These are phyloP conservation scores for Colletotrichum sp. DNA, from an alignment of 2,329 filamentous ascomycete species.

Conservation along the genomic window DNA sequence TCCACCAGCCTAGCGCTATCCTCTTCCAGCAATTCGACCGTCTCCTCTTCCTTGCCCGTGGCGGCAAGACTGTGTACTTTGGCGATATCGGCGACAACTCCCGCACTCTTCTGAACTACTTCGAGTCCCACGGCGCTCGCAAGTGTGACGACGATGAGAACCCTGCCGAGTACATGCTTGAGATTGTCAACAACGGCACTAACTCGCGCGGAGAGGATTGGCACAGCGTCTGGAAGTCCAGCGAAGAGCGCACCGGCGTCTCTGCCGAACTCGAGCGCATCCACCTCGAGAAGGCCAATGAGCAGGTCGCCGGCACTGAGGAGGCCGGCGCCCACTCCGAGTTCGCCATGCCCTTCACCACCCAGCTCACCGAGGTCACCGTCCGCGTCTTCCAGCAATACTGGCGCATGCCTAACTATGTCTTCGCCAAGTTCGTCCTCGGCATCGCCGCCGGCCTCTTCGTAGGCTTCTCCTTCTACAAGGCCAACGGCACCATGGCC, in stretches of 20 bases:
- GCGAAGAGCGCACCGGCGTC: slow-evolving; percentile 55
- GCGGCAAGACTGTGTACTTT: slow-evolving; percentile 73
- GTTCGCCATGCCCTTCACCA: slow-evolving; percentile 76
- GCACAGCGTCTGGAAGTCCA: slow-evolving; percentile 69
- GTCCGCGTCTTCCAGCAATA: slow-evolving; percentile 80
- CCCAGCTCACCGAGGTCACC: slow-evolving; percentile 70
- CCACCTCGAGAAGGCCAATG: slow-evolving; percentile 50
- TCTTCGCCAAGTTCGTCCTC: slow-evolving; percentile 74
- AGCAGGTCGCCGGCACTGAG: slow-evolving; percentile 20
- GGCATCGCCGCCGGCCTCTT: slow-evolving; percentile 68
- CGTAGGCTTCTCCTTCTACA: slow-evolving; percentile 76
- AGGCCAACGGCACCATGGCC: slow-evolving; percentile 58
- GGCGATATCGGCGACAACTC: slow-evolving; percentile 69
- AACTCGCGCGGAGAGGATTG: slow-evolving; percentile 59
- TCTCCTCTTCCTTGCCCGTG: slow-evolving; percentile 67
- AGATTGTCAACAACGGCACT: slow-evolving; percentile 47
- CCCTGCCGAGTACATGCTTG: slow-evolving; percentile 78
- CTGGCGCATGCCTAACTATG: slow-evolving; percentile 80
- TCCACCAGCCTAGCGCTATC: slow-evolving; percentile 60
- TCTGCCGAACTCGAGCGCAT: slow-evolving; percentile 69
- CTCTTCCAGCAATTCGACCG: slow-evolving; percentile 64
- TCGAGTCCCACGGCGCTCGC: slow-evolving; percentile 67
- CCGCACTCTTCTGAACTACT: slow-evolving; percentile 63
- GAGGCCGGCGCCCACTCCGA: slow-evolving; percentile 53
- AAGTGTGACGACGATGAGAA: slow-evolving; percentile 68